Percentiles rank a stretch among this genome's conserved stretches.
Conservation (phyloP, 768 basidiomycete genomes). For the Calocybe cyanea region DNA sequence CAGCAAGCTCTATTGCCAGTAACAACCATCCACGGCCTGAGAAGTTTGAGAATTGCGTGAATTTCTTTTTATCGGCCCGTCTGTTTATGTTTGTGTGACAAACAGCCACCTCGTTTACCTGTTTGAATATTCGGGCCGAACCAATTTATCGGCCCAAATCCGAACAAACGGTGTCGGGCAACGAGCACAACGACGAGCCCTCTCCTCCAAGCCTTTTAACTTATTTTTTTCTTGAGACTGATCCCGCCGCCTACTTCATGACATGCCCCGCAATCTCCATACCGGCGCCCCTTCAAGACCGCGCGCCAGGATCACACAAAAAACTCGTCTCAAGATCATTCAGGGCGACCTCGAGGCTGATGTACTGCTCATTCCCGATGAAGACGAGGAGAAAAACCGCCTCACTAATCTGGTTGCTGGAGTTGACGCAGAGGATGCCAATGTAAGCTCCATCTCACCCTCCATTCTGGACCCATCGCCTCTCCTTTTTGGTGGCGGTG, state of each 20-base stretch:
- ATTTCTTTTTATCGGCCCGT: conserved; percentile 1
- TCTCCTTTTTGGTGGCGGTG: conserved; percentile 42
- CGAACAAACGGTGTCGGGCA: conserved; percentile 55
- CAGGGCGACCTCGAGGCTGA: conserved; percentile 81
- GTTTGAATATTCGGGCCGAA: conserved; percentile 52
- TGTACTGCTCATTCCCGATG: conserved; percentile 76
- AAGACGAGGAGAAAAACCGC: conserved; percentile 80
- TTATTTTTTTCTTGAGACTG: conserved; percentile 31
- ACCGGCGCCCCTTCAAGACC: conserved; percentile 74
- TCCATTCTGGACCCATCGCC: conserved; percentile 33
- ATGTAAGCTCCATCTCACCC: conserved; percentile 59
- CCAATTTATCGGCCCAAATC: conserved; percentile 60
- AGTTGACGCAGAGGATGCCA: conserved; percentile 91
- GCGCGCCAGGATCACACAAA: conserved; percentile 89
- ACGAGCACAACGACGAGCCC: conserved; percentile 29
- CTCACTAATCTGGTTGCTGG: conserved; percentile 75
- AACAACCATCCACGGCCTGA: no score
- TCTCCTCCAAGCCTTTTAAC: conserved; percentile 26
- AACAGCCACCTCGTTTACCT: conserved; percentile 33
- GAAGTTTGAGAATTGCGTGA: conserved; percentile 1
- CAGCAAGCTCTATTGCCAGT: no score
- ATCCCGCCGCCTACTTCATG: conserved; percentile 56
- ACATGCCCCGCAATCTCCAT: conserved; percentile 82
- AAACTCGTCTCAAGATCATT: conserved; percentile 83
- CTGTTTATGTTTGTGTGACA: conserved; percentile 31